These are phyloP conservation scores for Pinus albicaulis DNA, from an alignment of 75 land plant species.

Conservation along the genomic window DNA sequence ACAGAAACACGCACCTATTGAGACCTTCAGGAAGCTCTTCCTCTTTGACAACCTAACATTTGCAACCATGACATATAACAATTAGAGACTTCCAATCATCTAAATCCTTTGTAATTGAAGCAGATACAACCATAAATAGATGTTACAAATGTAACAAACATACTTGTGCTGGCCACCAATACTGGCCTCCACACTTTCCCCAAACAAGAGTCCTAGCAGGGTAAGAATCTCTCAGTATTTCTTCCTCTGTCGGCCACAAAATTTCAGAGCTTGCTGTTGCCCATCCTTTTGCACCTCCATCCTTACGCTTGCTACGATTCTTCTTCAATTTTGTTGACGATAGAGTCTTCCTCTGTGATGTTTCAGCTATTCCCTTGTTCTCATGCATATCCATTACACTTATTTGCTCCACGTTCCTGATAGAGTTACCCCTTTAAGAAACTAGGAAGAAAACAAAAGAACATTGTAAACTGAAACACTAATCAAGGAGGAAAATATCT, in stretches of 20 bases:
- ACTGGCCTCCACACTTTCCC: constrained; percentile 23
- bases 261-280: constrained; percentile 24
- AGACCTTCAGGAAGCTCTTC: constrained; percentile 12
- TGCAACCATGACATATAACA: not conserved
- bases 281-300: constrained; percentile 36
- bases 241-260: constrained; percentile 22
- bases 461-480: too few species aligned
- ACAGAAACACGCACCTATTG: not conserved
- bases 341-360: constrained; percentile 5
- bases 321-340: constrained; percentile 20
- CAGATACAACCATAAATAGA: not conserved
- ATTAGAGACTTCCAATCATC: not conserved
- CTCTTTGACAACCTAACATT: constrained; percentile 9
- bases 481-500: too few species aligned
- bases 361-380: not conserved
- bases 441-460: too few species aligned
- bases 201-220: constrained; percentile 30
- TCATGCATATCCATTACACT: constrained; percentile 13
- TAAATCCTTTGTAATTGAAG: not conserved
- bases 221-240: constrained; percentile 12
- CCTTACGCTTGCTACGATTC: constrained; percentile 41
- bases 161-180: constrained; percentile 51
- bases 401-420: constrained; percentile 5
- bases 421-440: too few species aligned
- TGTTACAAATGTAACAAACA: not conserved